Conservation (phyloP, 768 basidiomycete genomes). For the Lyophyllum atratum region DNA sequence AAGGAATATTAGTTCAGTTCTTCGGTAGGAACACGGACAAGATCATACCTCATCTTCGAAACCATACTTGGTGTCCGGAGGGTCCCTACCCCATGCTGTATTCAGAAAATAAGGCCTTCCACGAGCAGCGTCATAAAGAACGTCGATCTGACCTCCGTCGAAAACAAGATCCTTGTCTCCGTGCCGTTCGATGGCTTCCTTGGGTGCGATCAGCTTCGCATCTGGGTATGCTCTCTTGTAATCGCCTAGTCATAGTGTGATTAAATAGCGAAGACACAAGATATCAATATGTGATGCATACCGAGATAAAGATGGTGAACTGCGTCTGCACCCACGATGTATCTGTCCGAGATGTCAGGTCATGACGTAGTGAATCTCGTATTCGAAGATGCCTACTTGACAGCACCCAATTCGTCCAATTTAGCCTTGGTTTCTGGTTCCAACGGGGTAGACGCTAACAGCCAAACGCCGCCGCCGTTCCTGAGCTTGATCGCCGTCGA, state of each 20-base stretch:
- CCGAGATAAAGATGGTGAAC: conserved; percentile 60
- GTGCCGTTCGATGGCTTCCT: conserved; percentile 48
- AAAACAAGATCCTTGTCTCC: conserved; percentile 49
- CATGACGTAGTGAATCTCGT: not conserved
- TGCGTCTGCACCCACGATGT: conserved; percentile 54
- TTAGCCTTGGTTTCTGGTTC: conserved; percentile 61
- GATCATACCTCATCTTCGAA: conserved; percentile 61
- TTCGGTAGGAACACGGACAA: not conserved
- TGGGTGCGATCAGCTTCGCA: conserved; percentile 67
- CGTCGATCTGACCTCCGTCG: conserved; percentile 51
- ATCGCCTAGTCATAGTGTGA: conserved; percentile 36
- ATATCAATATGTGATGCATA: conserved; percentile 22
- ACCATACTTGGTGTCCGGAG: conserved; percentile 60
- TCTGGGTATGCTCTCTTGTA: conserved; percentile 64
- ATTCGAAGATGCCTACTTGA: conserved; percentile 45
- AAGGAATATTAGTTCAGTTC: not conserved
- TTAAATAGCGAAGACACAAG: not conserved
- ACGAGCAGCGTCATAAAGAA: not conserved
- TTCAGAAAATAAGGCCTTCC: not conserved
- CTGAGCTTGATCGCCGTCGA: conserved; percentile 73
- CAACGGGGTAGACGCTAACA: conserved; percentile 75
- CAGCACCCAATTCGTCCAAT: conserved; percentile 62
- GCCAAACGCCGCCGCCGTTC: conserved; percentile 67
- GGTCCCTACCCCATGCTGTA: conserved; percentile 54
- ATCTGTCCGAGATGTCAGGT: conserved; percentile 31